Percentiles rank a stretch among this genome's conserved stretches.
Evolutionary conservation across 345 rosid species (phyloP).

Genomic region (Citrus glauca): DNA sequence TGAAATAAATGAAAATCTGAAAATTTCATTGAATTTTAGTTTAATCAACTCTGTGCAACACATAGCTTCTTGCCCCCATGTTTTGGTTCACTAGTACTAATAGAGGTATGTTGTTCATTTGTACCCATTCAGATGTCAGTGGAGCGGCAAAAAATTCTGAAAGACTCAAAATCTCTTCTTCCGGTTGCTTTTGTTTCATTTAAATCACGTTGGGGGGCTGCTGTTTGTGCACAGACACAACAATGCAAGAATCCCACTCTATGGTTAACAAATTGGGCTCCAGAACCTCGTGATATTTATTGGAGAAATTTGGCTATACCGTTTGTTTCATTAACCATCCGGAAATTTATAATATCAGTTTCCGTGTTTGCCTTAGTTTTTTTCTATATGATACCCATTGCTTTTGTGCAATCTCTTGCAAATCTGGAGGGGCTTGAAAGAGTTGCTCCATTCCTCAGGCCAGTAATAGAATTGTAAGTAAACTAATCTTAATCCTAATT

Average conservation of each 20-base stretch:
- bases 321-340: slow-evolving; percentile 72
- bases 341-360: slow-evolving; percentile 67
- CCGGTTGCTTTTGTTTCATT: slow-evolving; percentile 92
- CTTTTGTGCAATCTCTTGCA: slow-evolving; percentile 98
- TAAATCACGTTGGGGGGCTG: slow-evolving; percentile 94
- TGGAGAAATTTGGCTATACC: slow-evolving; percentile 95
- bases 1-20: background rate
- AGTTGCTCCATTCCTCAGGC: slow-evolving; percentile 95
- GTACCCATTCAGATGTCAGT: slow-evolving; percentile 52
- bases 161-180: slow-evolving; percentile 62
- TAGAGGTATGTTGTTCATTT: background rate
- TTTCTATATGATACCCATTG: slow-evolving; percentile 98
- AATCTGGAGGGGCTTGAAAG: slow-evolving; percentile 82
- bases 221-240: slow-evolving; percentile 97
- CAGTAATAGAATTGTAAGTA: slow-evolving; percentile 87
- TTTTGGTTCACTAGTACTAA: slow-evolving; percentile 3
- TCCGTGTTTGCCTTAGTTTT: slow-evolving; percentile 82
- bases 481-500: background rate
- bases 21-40: background rate
- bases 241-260: slow-evolving; percentile 89
- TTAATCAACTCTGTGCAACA: background rate
- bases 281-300: slow-evolving; percentile 94
- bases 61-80: slow-evolving; percentile 1
- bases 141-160: slow-evolving; percentile 70
- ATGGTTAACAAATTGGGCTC: slow-evolving; percentile 95